A percentile compares a stretch with the other conserved stretches of the same genome.
These are phyloP conservation scores for Coemansia sp. DNA, from an alignment of 192 early-diverging fungal species.

Conservation along the genomic window DNA sequence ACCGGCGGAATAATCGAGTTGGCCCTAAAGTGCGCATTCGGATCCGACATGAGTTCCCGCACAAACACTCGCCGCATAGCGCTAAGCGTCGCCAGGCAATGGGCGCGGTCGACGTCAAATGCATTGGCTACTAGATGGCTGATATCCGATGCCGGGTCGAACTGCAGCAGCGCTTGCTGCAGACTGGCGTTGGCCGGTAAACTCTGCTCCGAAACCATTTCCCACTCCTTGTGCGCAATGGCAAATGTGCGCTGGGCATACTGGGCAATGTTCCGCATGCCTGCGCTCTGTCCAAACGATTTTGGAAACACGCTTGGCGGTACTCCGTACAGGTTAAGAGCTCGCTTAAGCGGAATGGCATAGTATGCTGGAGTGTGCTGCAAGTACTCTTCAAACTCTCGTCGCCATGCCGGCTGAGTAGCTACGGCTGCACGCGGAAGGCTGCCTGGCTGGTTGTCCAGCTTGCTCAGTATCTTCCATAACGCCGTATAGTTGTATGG, in stretches of 20 bases:
- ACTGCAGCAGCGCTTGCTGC: conserved; percentile 20
- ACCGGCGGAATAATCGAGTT: conserved; percentile 42
- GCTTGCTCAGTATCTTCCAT: conserved; percentile 63
- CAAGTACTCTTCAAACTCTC: conserved; percentile 62
- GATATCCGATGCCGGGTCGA: conserved; percentile 38
- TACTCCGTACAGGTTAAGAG: conserved; percentile 46
- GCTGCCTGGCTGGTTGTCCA: conserved; percentile 35
- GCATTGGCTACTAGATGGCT: conserved; percentile 55
- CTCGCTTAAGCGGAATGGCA: conserved; percentile 55
- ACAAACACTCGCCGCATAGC: conserved; percentile 58
- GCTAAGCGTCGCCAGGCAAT: conserved; percentile 55
- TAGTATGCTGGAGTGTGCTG: conserved; percentile 66
- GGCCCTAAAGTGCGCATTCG: conserved; percentile 32
- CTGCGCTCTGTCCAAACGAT: conserved; percentile 43
- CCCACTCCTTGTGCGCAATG: conserved; percentile 45
- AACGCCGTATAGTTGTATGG: conserved; percentile 77
- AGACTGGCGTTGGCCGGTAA: conserved; percentile 15
- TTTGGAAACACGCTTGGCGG: conserved; percentile 43
- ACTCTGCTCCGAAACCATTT: conserved; percentile 8
- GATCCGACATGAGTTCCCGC: conserved; percentile 50
- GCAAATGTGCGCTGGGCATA: conserved; percentile 29
- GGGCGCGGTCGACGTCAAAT: conserved; percentile 63
- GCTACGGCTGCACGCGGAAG: conserved; percentile 17
- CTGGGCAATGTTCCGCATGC: conserved; percentile 38
- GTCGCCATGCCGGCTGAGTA: conserved; percentile 51